These are phyloP conservation scores for Sphagnum tenellum DNA, from an alignment of 225 moss, liverwort and hornwort species.

Conservation along the genomic window DNA sequence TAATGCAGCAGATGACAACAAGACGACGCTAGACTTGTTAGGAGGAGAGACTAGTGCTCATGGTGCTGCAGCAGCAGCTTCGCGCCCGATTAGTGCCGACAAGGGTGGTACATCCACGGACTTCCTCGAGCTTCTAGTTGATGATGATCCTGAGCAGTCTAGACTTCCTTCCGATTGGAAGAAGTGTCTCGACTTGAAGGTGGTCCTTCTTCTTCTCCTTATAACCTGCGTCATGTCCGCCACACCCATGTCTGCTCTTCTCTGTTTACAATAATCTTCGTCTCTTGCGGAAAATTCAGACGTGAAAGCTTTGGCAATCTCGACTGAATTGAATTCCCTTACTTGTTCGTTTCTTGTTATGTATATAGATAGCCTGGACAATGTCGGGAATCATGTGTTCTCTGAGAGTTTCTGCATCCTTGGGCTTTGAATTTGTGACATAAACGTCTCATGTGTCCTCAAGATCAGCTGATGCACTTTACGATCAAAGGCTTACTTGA, in stretches of 20 bases:
- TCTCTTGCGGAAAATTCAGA: conserved; percentile 11
- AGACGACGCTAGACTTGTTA: conserved; percentile 48
- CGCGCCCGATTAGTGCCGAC: background rate
- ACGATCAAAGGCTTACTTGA: too few relatives aligned
- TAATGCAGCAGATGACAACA: background rate
- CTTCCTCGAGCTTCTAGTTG: conserved; percentile 40
- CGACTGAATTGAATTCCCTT: too few relatives aligned
- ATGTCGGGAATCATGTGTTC: too few relatives aligned
- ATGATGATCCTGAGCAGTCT: conserved; percentile 41
- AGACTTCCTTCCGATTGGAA: conserved; percentile 43
- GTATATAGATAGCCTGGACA: too few relatives aligned
- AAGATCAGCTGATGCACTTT: too few relatives aligned
- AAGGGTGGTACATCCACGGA: conserved; percentile 17
- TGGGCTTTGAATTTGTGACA: too few relatives aligned
- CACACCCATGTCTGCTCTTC: too few relatives aligned
- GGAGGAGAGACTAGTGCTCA: conserved; percentile 1
- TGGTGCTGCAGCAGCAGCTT: background rate
- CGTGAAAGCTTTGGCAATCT: conserved; percentile 19
- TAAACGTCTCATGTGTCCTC: too few relatives aligned
- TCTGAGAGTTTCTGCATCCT: too few relatives aligned
- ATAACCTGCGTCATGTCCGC: too few relatives aligned
- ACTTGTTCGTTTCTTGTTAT: too few relatives aligned
- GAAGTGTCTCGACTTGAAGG: conserved; percentile 71
- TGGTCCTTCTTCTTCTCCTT: background rate
- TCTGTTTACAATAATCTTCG: too few relatives aligned